phyloP scores from a whole-genome alignment of 768 basidiomycete species.

The Cystobasidiopsis lactophilus region DNA sequence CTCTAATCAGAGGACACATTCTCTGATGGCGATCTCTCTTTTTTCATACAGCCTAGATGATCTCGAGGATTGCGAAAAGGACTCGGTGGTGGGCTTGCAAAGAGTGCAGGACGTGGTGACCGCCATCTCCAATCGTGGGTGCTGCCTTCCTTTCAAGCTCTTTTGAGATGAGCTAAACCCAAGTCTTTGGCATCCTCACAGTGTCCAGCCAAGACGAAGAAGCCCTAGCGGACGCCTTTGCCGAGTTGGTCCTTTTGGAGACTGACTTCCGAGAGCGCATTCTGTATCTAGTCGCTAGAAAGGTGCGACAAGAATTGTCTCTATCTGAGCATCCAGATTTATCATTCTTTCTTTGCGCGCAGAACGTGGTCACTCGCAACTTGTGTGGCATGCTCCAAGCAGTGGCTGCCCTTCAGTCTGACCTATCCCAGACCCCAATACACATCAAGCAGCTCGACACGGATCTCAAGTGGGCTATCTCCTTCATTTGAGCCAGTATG shows the following conservation, averaged over 20 bases:
- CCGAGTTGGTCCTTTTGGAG: slow-evolving; percentile 12
- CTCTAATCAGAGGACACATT: too few species aligned
- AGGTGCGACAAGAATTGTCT: slow-evolving; percentile 14
- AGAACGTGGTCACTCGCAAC: slow-evolving; percentile 28
- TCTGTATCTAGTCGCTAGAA: slow-evolving; percentile 17
- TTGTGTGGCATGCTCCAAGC: slow-evolving; percentile 41
- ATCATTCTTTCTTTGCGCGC: background rate
- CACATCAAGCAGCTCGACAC: slow-evolving; percentile 41
- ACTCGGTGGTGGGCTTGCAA: slow-evolving; percentile 10
- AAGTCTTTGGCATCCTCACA: slow-evolving; percentile 1
- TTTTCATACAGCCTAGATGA: slow-evolving; percentile 18
- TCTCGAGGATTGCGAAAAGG: slow-evolving; percentile 17
- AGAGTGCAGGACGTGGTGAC: slow-evolving; percentile 14
- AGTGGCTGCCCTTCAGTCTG: slow-evolving; percentile 59
- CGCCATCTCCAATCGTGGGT: slow-evolving; percentile 4
- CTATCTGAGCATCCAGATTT: background rate
- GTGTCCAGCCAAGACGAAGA: slow-evolving; percentile 4
- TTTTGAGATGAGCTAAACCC: too few species aligned
- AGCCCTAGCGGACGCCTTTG: slow-evolving; percentile 9
- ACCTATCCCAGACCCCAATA: slow-evolving; percentile 50
- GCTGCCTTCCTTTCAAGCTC: background rate
- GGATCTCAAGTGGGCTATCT: slow-evolving; percentile 14
- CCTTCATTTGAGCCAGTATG: background rate
- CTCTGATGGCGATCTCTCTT: too few species aligned
- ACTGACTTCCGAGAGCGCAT: slow-evolving; percentile 16